Conservation (phyloP, 345 rosid species). For the Bruguiera sexangula region DNA sequence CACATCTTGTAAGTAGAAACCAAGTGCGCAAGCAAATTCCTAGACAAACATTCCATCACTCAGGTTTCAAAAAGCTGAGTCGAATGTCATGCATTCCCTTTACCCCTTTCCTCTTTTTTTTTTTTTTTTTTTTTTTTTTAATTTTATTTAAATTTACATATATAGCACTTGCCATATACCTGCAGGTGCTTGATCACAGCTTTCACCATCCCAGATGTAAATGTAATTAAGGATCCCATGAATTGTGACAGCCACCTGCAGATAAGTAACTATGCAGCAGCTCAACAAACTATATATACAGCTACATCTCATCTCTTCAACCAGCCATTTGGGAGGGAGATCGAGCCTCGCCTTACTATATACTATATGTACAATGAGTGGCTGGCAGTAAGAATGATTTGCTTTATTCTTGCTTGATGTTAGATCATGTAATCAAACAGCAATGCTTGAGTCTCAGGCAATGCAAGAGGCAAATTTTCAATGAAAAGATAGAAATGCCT, state of each 20-base stretch:
- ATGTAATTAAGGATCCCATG: background rate
- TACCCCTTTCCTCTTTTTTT: background rate
- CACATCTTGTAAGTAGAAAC: conserved; percentile 11
- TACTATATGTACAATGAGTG: conserved; percentile 26
- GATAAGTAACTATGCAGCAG: conserved; percentile 3
- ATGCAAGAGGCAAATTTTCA: conserved; percentile 41
- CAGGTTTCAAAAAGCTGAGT: conserved; percentile 53
- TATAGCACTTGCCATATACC: background rate
- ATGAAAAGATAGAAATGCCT: conserved; percentile 49
- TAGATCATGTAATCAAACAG: conserved; percentile 62
- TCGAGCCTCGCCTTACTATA: conserved; percentile 11
- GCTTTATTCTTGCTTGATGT: conserved; percentile 15
- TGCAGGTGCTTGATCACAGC: conserved; percentile 7
- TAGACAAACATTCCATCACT: conserved; percentile 29
- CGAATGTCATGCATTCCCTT: conserved; percentile 26
- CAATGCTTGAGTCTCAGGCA: conserved; percentile 42
- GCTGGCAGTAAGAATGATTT: background rate
- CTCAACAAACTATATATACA: conserved; percentile 23
- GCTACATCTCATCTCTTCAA: conserved; percentile 6
- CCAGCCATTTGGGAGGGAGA: conserved; percentile 15
- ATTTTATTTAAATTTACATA: conserved; percentile 11
- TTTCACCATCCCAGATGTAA: background rate
- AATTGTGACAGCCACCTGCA: conserved; percentile 9
- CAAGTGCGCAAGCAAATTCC: background rate
- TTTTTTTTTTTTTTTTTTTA: background rate